Evolutionary conservation across 2,329 filamentous ascomycete genomes (phyloP).

Genomic region (Botrytis galanthina): DNA sequence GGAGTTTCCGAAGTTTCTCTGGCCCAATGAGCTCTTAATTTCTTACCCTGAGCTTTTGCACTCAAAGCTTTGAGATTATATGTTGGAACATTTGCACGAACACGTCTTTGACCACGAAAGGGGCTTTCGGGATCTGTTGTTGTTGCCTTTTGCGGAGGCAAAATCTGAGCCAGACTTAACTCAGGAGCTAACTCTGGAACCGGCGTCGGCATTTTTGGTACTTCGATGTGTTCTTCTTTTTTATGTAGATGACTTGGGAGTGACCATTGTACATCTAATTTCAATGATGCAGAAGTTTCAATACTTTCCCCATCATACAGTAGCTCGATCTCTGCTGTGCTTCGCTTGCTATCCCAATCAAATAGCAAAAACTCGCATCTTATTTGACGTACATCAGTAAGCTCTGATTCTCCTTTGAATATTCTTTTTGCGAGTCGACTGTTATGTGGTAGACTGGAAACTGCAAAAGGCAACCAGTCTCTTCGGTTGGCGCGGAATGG

Average conservation of each 20-base stretch:
- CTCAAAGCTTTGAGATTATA: constrained; percentile 61
- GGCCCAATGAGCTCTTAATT: constrained; percentile 46
- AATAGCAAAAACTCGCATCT: constrained; percentile 12
- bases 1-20: constrained; percentile 31
- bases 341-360: constrained; percentile 7
- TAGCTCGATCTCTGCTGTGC: neutral
- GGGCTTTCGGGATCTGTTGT: constrained; percentile 23
- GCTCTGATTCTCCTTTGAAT: neutral
- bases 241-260: constrained; percentile 26
- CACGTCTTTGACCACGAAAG: constrained; percentile 29
- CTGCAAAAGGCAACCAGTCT: constrained; percentile 31
- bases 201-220: neutral
- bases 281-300: constrained; percentile 20
- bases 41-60: constrained; percentile 55
- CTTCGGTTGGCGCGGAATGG: constrained; percentile 16
- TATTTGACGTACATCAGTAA: constrained; percentile 7
- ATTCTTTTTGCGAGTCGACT: constrained; percentile 13
- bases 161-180: neutral
- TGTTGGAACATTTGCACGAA: constrained; percentile 34
- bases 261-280: constrained; percentile 29
- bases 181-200: neutral
- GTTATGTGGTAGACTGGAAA: constrained; percentile 13
- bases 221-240: neutral
- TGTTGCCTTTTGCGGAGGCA: constrained; percentile 21
- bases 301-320: constrained; percentile 20